phyloP scores from a whole-genome alignment of 2,329 filamentous ascomycete genomes.

The Colletotrichum theobromicola region DNA sequence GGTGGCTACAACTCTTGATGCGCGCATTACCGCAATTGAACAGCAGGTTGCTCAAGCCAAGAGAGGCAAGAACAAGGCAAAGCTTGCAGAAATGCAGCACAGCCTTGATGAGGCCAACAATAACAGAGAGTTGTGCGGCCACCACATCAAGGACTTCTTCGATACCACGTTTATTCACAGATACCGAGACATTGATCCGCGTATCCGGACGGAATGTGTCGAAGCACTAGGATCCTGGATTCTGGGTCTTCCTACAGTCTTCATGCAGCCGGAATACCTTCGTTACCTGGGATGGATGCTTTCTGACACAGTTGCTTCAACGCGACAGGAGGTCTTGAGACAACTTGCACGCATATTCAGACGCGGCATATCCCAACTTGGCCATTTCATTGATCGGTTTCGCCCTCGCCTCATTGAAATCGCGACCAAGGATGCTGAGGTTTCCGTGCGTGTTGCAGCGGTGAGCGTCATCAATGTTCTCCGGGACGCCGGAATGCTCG shows the following conservation, averaged over 20 bases:
- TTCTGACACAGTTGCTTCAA: conserved; percentile 77
- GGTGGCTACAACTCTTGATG: conserved; percentile 73
- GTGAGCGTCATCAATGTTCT: conserved; percentile 84
- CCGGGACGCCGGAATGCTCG: conserved; percentile 83
- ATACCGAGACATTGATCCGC: conserved; percentile 91
- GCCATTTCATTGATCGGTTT: conserved; percentile 94
- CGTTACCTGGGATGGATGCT: conserved; percentile 96
- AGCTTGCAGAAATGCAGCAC: conserved; percentile 74
- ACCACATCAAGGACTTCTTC: conserved; percentile 83
- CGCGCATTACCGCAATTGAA: conserved; percentile 75
- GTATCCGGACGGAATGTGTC: conserved; percentile 87
- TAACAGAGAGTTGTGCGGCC: conserved; percentile 72
- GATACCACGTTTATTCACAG: conserved; percentile 93
- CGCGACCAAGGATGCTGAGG: conserved; percentile 83
- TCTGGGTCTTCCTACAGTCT: conserved; percentile 79
- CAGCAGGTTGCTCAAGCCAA: conserved; percentile 81
- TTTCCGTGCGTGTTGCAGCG: conserved; percentile 78
- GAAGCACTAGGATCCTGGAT: conserved; percentile 91
- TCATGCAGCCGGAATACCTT: conserved; percentile 89
- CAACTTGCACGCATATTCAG: conserved; percentile 83
- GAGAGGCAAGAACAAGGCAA: conserved; percentile 76
- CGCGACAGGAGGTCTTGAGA: conserved; percentile 84
- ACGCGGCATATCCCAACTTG: conserved; percentile 80
- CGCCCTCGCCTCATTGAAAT: conserved; percentile 89
- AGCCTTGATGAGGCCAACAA: conserved; percentile 74